Conservation (phyloP, 1,284 basidiomycete species). For the Cystobasidium pallidum region DNA sequence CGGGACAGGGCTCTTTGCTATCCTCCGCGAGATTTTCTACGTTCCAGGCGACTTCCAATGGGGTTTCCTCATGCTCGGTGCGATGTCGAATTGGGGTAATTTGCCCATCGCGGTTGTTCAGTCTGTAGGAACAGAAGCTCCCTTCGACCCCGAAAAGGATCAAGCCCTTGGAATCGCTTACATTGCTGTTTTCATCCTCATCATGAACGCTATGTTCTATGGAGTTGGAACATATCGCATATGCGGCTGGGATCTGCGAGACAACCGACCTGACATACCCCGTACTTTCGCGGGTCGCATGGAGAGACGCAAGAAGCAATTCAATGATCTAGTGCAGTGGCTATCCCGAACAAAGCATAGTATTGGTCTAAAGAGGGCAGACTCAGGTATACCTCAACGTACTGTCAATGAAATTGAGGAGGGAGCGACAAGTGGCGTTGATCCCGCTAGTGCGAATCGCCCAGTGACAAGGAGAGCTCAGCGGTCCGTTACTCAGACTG, state of each 20-base stretch:
- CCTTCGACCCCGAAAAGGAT: slow-evolving; percentile 44
- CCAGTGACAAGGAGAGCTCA: not conserved
- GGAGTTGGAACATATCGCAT: slow-evolving; percentile 42
- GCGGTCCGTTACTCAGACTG: not conserved
- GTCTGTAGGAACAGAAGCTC: slow-evolving; percentile 42
- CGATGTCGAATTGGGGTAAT: slow-evolving; percentile 46
- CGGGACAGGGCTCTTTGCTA: slow-evolving; percentile 36
- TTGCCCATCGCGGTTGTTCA: slow-evolving; percentile 47
- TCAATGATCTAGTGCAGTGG: slow-evolving; percentile 8
- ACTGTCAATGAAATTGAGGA: slow-evolving; percentile 27
- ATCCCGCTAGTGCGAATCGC: not conserved
- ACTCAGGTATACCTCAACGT: not conserved
- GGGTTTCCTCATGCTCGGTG: slow-evolving; percentile 43
- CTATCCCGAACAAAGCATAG: slow-evolving; percentile 17
- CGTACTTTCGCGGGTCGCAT: slow-evolving; percentile 37
- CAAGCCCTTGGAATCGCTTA: slow-evolving; percentile 42
- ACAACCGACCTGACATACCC: slow-evolving; percentile 28
- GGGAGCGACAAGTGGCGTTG: slow-evolving; percentile 11
- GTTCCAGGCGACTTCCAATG: slow-evolving; percentile 46
- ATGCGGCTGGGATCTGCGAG: slow-evolving; percentile 32
- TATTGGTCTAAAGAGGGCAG: slow-evolving; percentile 1
- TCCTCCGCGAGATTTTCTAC: slow-evolving; percentile 46
- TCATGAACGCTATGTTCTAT: slow-evolving; percentile 44
- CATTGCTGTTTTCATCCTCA: slow-evolving; percentile 38
- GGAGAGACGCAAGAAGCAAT: slow-evolving; percentile 26